Base-by-base conservation (phyloP, 495 filamentous ascomycete genomes). In the Penicillium silybi region DNA sequence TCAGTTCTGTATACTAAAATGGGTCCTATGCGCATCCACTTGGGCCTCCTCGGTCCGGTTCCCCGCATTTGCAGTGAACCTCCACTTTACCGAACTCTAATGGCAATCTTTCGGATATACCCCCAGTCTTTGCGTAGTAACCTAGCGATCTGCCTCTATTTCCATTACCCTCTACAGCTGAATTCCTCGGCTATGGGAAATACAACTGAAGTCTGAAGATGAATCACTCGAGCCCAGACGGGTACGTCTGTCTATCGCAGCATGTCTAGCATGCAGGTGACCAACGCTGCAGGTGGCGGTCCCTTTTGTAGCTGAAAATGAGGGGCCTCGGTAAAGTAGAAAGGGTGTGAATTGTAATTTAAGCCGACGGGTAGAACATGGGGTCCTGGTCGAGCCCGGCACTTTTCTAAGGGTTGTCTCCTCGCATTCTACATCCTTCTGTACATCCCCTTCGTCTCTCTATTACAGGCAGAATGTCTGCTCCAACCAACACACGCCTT, bases 391-490 rank as follows among this genome's bases (percentile, higher is more conserved):
- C 29, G 29, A 13, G 29, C 10, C 8, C 13, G 2, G 29, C 1
- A 13, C n/a, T n/a, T n/a, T n/a, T n/a, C n/a, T n/a, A 32, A 32
- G 25, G 4, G 9, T 32, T 13, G 26, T 13, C 29, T 32, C 29
- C 13, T 13, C 29, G 13, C 29, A 1, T 32, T 10, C 29, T 29
- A 29, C 7, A n/a, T n/a, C n/a, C n/a, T n/a, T n/a, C n/a, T n/a
- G n/a, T n/a, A n/a, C n/a, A n/a, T n/a, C n/a, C n/a, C n/a, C n/a
- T n/a, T n/a, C n/a, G n/a, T n/a, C n/a, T n/a, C n/a, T n/a, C n/a
- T n/a, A n/a, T n/a, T n/a, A n/a, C n/a, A 41, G 19, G 13, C 44
- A 57, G 19, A 19, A 64, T 62, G 58, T 25, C 54, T 4, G 0
- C 20, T 2, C 11, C 50, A 38, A 41, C 2, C n/a, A 53, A 26